Conservation (phyloP, 169 alveolate species). For the Eimeria acervulina region DNA sequence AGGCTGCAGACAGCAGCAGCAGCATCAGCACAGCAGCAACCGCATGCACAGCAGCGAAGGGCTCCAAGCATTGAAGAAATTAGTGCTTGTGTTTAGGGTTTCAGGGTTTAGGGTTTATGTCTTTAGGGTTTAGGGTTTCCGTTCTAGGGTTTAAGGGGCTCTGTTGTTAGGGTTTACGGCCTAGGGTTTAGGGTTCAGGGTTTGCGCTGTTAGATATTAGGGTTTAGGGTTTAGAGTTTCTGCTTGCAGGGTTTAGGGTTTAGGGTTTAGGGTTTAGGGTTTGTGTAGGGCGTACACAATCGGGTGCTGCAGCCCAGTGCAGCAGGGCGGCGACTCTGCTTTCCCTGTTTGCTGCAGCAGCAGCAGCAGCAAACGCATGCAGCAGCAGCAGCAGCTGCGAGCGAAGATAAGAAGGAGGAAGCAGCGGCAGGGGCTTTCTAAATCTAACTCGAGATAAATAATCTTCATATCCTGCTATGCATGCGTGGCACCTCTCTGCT, state of each 20-base stretch:
- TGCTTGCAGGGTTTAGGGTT: background rate
- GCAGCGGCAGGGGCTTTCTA: background rate
- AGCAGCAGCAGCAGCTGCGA: constrained; percentile 31
- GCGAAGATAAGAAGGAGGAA: background rate
- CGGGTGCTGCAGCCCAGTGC: background rate
- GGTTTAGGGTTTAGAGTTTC: background rate
- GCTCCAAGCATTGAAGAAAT: no score
- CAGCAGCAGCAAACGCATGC: background rate
- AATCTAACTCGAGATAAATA: background rate
- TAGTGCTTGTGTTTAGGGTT: no score
- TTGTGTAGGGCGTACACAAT: background rate
- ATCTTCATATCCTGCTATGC: background rate
- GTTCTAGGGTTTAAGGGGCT: no score
- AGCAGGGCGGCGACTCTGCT: background rate
- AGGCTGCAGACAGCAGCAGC: background rate
- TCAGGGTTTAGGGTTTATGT: no score
- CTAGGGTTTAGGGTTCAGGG: no score
- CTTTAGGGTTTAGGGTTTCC: no score
- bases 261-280: constrained; percentile 17
- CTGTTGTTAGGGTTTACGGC: no score
- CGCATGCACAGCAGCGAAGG: background rate
- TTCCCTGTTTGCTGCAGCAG: background rate
- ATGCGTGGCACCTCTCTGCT: background rate
- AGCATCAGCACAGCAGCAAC: background rate
- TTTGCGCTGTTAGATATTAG: background rate